Evolutionary conservation across 2,329 filamentous ascomycete species (phyloP).

Genomic region (Ceratocystis eucalypticola): DNA sequence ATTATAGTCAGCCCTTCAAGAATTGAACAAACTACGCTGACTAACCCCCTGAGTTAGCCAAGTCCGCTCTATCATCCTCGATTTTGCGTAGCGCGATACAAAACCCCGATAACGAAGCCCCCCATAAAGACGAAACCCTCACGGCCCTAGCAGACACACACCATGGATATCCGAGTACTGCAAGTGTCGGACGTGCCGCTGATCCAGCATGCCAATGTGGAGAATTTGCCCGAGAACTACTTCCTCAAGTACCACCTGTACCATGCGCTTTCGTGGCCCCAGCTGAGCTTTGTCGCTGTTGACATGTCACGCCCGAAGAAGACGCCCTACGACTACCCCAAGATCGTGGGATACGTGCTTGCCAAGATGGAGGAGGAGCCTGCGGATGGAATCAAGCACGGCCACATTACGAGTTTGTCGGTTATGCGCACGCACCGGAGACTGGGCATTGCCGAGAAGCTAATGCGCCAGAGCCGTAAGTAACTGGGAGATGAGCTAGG

Average conservation of each 20-base stretch:
- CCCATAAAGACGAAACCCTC: not conserved
- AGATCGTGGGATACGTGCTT: slow-evolving; percentile 97
- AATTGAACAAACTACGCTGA: not conserved
- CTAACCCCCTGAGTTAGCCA: not conserved
- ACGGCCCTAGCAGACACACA: not conserved
- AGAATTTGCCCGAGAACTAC: slow-evolving; percentile 98
- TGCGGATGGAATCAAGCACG: slow-evolving; percentile 75
- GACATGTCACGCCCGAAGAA: slow-evolving; percentile 70
- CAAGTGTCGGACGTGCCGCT: slow-evolving; percentile 72
- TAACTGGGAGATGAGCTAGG: slow-evolving; percentile 21
- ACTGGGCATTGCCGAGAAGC: slow-evolving; percentile 85
- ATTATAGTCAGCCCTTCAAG: not conserved
- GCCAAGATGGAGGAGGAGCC: slow-evolving; percentile 99
- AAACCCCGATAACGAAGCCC: not conserved
- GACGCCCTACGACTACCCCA: slow-evolving; percentile 76
- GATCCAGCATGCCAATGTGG: slow-evolving; percentile 96
- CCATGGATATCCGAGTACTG: slow-evolving; percentile 83
- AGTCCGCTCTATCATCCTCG: slow-evolving; percentile 5
- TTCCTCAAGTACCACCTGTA: slow-evolving; percentile 99
- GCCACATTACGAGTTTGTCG: slow-evolving; percentile 87
- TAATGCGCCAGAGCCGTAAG: slow-evolving; percentile 92
- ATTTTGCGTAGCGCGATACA: too few species aligned
- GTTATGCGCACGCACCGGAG: slow-evolving; percentile 93
- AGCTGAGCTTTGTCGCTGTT: slow-evolving; percentile 91
- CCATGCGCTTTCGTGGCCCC: slow-evolving; percentile 95